A percentile compares a stretch with the other conserved stretches of the same genome.
These are phyloP conservation scores for Dipteronia sinensis DNA, from an alignment of 345 rosid genomes.

Conservation along the genomic window DNA sequence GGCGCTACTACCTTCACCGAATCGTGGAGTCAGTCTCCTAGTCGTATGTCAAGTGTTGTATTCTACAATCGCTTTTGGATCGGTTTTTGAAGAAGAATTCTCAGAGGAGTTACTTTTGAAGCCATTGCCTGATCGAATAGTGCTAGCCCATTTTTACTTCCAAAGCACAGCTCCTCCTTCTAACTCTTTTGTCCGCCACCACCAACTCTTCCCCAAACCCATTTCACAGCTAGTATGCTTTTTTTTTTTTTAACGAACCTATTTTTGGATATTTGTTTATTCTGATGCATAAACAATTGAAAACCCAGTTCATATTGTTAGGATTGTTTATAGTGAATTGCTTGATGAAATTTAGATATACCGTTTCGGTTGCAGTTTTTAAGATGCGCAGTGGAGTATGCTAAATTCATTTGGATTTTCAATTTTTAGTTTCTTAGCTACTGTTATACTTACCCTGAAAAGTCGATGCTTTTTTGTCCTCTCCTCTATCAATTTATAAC, in stretches of 20 bases:
- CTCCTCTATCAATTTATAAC: no score
- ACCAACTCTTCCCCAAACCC: conserved; percentile 92
- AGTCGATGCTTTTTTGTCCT: no score
- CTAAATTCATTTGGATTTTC: neutral
- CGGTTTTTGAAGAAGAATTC: conserved; percentile 61
- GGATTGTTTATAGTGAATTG: neutral
- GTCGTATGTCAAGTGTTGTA: conserved; percentile 14
- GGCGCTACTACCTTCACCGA: conserved; percentile 19
- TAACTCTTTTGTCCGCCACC: conserved; percentile 74
- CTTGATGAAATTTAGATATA: neutral
- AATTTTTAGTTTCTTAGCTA: neutral
- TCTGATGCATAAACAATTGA: neutral
- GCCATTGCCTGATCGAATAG: conserved; percentile 85
- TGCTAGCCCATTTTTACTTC: conserved; percentile 85
- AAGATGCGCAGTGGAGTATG: neutral
- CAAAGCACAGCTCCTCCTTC: conserved; percentile 63
- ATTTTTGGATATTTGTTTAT: neutral
- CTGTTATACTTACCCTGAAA: no score
- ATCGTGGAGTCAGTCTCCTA: conserved; percentile 21
- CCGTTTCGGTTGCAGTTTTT: neutral
- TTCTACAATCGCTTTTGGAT: conserved; percentile 36
- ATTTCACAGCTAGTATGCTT: conserved; percentile 79
- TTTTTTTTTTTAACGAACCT: no score
- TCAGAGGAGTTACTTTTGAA: conserved; percentile 68
- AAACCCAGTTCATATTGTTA: neutral